phyloP scores from a whole-genome alignment of 768 basidiomycete species.

The Tylopilus rubrobrunneus region DNA sequence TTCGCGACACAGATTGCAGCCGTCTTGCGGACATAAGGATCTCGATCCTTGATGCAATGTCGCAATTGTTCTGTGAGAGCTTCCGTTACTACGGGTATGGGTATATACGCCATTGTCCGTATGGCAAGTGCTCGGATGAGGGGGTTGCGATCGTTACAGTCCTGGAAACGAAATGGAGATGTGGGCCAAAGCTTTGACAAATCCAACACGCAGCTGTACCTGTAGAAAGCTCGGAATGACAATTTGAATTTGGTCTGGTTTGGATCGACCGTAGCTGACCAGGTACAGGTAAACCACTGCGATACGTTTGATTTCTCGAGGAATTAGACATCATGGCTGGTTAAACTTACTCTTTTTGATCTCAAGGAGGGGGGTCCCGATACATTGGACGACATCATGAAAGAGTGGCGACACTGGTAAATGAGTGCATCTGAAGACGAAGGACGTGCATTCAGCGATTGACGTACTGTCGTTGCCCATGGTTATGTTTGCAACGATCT shows the following conservation, averaged over 20 bases:
- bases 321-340: not conserved
- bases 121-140: constrained; percentile 96
- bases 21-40: constrained; percentile 98
- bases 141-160: constrained; percentile 94
- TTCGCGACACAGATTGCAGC: constrained; percentile 98
- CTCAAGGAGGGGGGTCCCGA: constrained; percentile 92
- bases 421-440: constrained; percentile 19
- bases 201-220: constrained; percentile 39
- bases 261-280: constrained; percentile 92
- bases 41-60: constrained; percentile 88
- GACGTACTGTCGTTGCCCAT: constrained; percentile 98
- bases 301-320: not conserved
- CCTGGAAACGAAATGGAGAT: constrained; percentile 44
- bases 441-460: constrained; percentile 5
- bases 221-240: constrained; percentile 90
- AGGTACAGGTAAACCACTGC: constrained; percentile 97
- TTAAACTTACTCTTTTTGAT: constrained; percentile 94
- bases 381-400: constrained; percentile 91
- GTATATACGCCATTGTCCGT: constrained; percentile 99
- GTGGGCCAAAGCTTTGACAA: constrained; percentile 13
- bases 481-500: constrained; percentile 98
- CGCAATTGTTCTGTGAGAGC: constrained; percentile 85
- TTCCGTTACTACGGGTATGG: constrained; percentile 82
- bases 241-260: constrained; percentile 89
- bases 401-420: constrained; percentile 85